Evolutionary conservation across 768 basidiomycete species (phyloP), one percentile per base, ranked within the genome.

Genomic region (Obba rivulosa): DNA sequence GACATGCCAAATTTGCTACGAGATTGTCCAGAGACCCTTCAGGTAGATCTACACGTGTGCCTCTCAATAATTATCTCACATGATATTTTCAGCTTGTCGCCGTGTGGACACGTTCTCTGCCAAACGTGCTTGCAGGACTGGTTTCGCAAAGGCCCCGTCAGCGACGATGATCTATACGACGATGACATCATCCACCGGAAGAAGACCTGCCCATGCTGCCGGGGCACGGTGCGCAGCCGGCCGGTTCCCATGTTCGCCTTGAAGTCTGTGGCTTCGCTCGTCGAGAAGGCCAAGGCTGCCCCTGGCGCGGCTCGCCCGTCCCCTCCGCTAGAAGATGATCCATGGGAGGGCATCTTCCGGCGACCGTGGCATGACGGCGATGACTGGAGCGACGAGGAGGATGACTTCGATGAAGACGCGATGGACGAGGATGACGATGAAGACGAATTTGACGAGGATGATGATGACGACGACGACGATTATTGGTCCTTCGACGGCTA

Each of bases 81-180:
- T 28, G 16, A 39, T 25, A 20, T 25, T 42, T 45, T 14, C 44
- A 87, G 86, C 2, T 70, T 88, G 38, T 76, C 83, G 1, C 87
- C 87, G 0, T 89, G 87, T 57, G 87, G 87, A 1, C 87, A 89
- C 55, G 75, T 85, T n/a, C 69, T 85, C n/a, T 89, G 87, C 48
- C 72, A 84, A 22, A 55, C 58, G 2, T 89, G 87, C 56, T 76
- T 89, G 8, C 82, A 85, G 62, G 79, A 82, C 55, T 89, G 87
- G 87, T 89, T 89, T 66, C 76, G 79, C 50, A 75, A 78, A 44
- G 83, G 85, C 3, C 85, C 85, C 3, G 65, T 69, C 0, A 51
- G 59, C 16, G 73, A 72, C 22, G 69, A 72, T 34, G 74, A 74
- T 16, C 76, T 75, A 70, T 50, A 64, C 45, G 70, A 72, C 37